These are phyloP conservation scores for Cercospora zeina DNA, from an alignment of 2,329 filamentous ascomycete species.

Conservation along the genomic window DNA sequence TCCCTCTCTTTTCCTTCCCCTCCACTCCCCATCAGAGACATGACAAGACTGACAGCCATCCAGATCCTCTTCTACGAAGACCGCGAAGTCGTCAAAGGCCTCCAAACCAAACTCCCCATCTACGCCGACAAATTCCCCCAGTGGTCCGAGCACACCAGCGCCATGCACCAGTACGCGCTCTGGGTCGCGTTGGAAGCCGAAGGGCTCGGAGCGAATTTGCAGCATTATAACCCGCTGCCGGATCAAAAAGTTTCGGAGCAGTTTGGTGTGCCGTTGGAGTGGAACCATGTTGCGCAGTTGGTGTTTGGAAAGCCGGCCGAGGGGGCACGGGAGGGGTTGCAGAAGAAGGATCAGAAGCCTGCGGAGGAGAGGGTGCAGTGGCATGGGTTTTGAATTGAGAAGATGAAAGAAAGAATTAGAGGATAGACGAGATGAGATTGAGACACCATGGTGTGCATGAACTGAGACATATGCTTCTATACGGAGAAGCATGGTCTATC, in stretches of 20 bases:
- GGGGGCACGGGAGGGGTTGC: conserved; percentile 48
- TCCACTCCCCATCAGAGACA: neutral
- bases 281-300: conserved; percentile 79
- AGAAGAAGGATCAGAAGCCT: conserved; percentile 35
- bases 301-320: conserved; percentile 61
- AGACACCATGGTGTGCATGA: neutral
- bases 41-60: neutral
- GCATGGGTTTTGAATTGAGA: conserved; percentile 29
- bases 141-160: conserved; percentile 75
- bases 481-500: neutral
- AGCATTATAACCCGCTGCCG: conserved; percentile 90
- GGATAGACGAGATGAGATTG: neutral
- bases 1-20: neutral
- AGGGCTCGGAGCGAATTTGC: conserved; percentile 82
- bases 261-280: conserved; percentile 70
- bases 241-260: conserved; percentile 67
- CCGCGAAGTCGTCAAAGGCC: conserved; percentile 62
- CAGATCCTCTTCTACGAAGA: conserved; percentile 85
- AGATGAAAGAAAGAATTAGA: neutral
- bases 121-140: conserved; percentile 77
- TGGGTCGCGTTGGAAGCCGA: conserved; percentile 83
- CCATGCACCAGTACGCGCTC: conserved; percentile 77
- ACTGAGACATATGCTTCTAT: neutral
- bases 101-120: conserved; percentile 67
- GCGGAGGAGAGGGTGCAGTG: conserved; percentile 37